Evolutionary conservation across 768 basidiomycete genomes (phyloP), one percentile per base, ranked within the genome.

Genomic region (Hygrocybe coccinea): DNA sequence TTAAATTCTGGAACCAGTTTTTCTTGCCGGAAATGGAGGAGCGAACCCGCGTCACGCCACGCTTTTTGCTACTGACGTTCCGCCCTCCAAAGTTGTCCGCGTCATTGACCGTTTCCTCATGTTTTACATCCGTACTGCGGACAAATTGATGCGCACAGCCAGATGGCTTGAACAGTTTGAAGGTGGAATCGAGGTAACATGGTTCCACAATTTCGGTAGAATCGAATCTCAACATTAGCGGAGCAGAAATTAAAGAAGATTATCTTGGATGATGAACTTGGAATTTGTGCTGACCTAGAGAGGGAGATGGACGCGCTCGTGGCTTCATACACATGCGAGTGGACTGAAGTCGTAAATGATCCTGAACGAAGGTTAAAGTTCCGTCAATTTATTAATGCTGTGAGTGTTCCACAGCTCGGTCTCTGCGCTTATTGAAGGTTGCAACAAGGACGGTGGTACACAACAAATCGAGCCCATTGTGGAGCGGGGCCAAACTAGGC

Each of bases 131-230:
- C 78, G 77, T 59, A 85, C 87, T 0, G 87, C 87, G 3, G 87
- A 90, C 65, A 78, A 76, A 58, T 74, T 90, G 11, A 80, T 81
- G 69, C 79, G 87, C 4, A 90, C 87, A 1, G 85, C 87, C 1
- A 73, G 85, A 9, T 90, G 87, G 87, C 69, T 89, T 5, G 87
- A 89, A 59, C 73, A 75, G 8, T 80, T 87, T 68, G 86, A 86
- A 38, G 84, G 83, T 9, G 86, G 85, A 0, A 76, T 87, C 49
- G 81, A 86, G 66, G 80, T 80, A 29, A 29, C 29, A 29, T 29
- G 29, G 29, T 15, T 51, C n/a, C 47, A 14, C 14, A 38, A 5
- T 2, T 37, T 50, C 5, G 15, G 7, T 25, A 15, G 8, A 21
- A 50, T 37, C 15, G n/a, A 36, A 3, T 50, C 36, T n/a, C 35